Evolutionary conservation across 176 grass and related monocot genomes (phyloP).

Genomic region (Carex parvula): DNA sequence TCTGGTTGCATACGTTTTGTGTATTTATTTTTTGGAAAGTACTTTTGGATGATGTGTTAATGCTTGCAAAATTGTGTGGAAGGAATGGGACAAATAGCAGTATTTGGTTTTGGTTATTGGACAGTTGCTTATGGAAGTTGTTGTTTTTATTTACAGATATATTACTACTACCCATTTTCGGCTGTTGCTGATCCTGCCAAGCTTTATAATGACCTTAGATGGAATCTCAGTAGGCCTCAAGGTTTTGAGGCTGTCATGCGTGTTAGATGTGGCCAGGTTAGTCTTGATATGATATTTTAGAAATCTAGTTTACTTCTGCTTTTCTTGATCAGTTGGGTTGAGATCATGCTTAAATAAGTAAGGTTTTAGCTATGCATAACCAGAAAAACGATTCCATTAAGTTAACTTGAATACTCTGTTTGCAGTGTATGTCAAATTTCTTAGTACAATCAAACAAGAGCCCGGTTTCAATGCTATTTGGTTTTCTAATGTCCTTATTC

Average conservation of each 20-base stretch:
- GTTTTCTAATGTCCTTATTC: conserved; percentile 2
- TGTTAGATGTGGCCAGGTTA: conserved; percentile 76
- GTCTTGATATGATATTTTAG: conserved; percentile 24
- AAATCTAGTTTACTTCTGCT: conserved; percentile 1
- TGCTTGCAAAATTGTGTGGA: background rate
- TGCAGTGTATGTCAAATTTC: background rate
- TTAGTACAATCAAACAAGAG: background rate
- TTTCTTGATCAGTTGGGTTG: background rate
- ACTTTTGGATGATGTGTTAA: background rate
- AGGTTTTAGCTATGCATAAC: background rate
- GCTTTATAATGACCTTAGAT: conserved; percentile 91
- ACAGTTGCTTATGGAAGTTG: background rate
- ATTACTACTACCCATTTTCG: conserved; percentile 92
- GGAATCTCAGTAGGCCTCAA: conserved; percentile 90
- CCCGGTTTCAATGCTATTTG: background rate
- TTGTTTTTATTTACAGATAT: conserved; percentile 50
- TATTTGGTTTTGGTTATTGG: conserved; percentile 2
- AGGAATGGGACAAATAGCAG: background rate
- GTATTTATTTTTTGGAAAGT: background rate
- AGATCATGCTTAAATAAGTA: background rate
- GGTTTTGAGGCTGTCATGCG: conserved; percentile 93
- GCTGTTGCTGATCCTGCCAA: conserved; percentile 80
- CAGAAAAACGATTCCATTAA: background rate
- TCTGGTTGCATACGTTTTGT: background rate
- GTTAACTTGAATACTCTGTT: background rate